Conservation (phyloP, 1,139 yeast species). For the Hemisphaericaspora xylofermentans region DNA sequence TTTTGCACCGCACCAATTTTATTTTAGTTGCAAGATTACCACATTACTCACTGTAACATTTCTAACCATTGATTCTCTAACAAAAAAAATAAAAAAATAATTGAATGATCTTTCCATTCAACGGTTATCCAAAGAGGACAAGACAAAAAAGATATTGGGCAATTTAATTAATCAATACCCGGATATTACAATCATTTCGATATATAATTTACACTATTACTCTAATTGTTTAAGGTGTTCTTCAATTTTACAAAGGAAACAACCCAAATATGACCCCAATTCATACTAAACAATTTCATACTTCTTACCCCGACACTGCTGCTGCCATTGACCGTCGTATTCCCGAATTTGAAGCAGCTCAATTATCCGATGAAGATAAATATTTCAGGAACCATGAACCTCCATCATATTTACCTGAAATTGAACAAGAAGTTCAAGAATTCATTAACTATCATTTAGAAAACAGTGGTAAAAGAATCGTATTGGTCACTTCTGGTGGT, state of each 20-base stretch:
- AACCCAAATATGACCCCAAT: constrained; percentile 16
- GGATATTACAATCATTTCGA: no score
- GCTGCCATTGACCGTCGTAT: constrained; percentile 77
- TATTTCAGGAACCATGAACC: constrained; percentile 72
- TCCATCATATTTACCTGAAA: constrained; percentile 69
- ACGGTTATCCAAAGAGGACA: no score
- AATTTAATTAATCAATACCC: no score
- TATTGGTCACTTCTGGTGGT: constrained; percentile 93
- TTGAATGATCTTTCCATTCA: no score
- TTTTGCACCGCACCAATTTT: no score
- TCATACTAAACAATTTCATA: constrained; percentile 37
- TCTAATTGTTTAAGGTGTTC: background rate
- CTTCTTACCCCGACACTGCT: constrained; percentile 69
- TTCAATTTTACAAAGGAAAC: background rate
- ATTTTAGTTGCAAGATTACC: no score
- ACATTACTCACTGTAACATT: no score
- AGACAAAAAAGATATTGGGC: no score
- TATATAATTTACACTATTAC: no score
- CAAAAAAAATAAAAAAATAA: no score
- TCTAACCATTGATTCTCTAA: no score
- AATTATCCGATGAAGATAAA: constrained; percentile 65
- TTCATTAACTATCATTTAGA: constrained; percentile 54
- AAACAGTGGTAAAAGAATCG: constrained; percentile 53
- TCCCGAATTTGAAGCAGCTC: constrained; percentile 80
- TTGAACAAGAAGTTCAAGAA: constrained; percentile 53